Evolutionary conservation across 2,329 filamentous ascomycete genomes (phyloP).

Genomic region (Cladophialophora psammophila): DNA sequence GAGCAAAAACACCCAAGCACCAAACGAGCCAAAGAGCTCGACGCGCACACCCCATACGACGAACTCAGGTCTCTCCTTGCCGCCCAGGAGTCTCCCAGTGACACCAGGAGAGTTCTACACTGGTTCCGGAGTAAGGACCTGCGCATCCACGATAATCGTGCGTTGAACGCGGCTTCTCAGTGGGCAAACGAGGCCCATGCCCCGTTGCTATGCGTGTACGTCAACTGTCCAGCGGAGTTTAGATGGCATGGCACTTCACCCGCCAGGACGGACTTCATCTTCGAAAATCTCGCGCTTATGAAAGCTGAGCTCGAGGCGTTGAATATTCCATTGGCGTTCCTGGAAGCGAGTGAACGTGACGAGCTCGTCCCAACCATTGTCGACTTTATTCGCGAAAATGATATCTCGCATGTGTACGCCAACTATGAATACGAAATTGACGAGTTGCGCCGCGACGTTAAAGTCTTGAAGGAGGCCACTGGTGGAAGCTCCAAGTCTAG

Average conservation of each 20-base stretch:
- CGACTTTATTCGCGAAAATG: constrained; percentile 54
- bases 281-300: constrained; percentile 54
- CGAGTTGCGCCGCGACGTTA: constrained; percentile 55
- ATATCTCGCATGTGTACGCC: constrained; percentile 57
- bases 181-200: constrained; percentile 54
- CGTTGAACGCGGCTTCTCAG: constrained; percentile 54
- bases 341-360: constrained; percentile 52
- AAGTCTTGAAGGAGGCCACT: constrained; percentile 49
- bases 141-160: constrained; percentile 59
- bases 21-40: constrained; percentile 60
- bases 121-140: constrained; percentile 63
- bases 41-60: constrained; percentile 54
- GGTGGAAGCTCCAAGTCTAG: constrained; percentile 36
- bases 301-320: constrained; percentile 56
- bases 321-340: constrained; percentile 58
- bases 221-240: constrained; percentile 57
- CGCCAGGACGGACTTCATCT: constrained; percentile 58
- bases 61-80: constrained; percentile 51
- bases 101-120: constrained; percentile 54
- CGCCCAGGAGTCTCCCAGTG: constrained; percentile 48
- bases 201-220: constrained; percentile 55
- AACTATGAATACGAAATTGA: constrained; percentile 58
- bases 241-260: constrained; percentile 60
- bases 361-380: constrained; percentile 53
- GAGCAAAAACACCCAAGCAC: constrained; percentile 54